Conservation (phyloP, 2,329 filamentous ascomycete species). For the Verticillium isaacii region DNA sequence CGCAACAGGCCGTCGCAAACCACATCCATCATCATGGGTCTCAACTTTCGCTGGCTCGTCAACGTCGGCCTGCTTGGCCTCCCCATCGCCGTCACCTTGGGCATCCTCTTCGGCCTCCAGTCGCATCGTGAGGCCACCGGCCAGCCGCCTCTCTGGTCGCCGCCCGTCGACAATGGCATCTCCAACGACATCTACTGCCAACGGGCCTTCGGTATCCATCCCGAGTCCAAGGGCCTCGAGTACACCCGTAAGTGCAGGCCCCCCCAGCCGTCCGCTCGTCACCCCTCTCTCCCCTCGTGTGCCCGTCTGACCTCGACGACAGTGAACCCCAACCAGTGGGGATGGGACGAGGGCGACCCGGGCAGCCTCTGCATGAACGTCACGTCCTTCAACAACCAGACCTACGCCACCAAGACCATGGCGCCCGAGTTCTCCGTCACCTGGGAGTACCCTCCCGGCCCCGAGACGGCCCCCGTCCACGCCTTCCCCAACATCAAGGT, state of each 20-base stretch:
- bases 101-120: conserved; percentile 44
- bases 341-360: conserved; percentile 28
- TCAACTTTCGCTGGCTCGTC: conserved; percentile 36
- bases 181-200: conserved; percentile 34
- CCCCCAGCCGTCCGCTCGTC: neutral
- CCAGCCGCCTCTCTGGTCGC: conserved; percentile 37
- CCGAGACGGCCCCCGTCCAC: conserved; percentile 41
- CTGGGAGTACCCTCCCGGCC: conserved; percentile 43
- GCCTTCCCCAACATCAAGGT: conserved; percentile 51
- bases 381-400: conserved; percentile 43
- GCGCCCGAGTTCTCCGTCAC: conserved; percentile 47
- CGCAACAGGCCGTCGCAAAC: neutral
- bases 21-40: conserved; percentile 26
- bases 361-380: conserved; percentile 48
- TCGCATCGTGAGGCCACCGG: conserved; percentile 35
- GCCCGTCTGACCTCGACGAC: neutral
- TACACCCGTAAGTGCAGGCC: conserved; percentile 43
- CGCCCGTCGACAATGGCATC: conserved; percentile 28
- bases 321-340: conserved; percentile 56
- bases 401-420: conserved; percentile 38
- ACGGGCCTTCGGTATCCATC: conserved; percentile 38
- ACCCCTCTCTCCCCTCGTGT: neutral
- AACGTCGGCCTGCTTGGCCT: conserved; percentile 45
- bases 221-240: conserved; percentile 34
- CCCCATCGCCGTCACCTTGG: conserved; percentile 44